Percentiles rank a stretch among this genome's conserved stretches.
Evolutionary conservation across 345 rosid species (phyloP).

Genomic region (Dipteronia sinensis): DNA sequence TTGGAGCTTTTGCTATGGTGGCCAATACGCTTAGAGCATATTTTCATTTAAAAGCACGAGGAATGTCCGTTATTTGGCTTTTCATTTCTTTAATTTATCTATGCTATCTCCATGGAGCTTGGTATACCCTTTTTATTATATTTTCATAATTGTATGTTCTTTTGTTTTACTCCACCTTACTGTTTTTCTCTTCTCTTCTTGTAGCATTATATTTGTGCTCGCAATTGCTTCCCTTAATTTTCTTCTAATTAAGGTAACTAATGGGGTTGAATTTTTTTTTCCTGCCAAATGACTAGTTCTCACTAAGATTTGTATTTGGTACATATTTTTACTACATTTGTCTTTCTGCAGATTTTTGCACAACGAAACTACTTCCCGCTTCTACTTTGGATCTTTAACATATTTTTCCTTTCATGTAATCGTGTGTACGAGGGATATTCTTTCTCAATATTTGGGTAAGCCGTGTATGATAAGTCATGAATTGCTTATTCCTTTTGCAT

Average conservation of each 20-base stretch:
- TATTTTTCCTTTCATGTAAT: slow-evolving; percentile 71
- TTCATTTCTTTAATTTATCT: slow-evolving; percentile 66
- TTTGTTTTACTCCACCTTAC: slow-evolving; percentile 12
- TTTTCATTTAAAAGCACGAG: slow-evolving; percentile 50
- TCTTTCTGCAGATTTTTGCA: slow-evolving; percentile 62
- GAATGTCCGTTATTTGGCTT: slow-evolving; percentile 81
- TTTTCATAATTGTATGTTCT: slow-evolving; percentile 11
- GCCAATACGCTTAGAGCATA: slow-evolving; percentile 45
- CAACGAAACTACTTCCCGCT: slow-evolving; percentile 52
- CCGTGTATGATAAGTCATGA: slow-evolving; percentile 3
- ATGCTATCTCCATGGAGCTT: slow-evolving; percentile 81
- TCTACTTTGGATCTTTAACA: slow-evolving; percentile 72
- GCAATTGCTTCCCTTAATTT: slow-evolving; percentile 66
- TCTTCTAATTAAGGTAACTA: slow-evolving; percentile 71
- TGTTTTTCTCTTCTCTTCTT: slow-evolving; percentile 9
- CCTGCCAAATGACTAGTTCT: not conserved
- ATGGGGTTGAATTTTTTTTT: not conserved
- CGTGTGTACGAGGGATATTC: slow-evolving; percentile 90
- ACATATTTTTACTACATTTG: slow-evolving; percentile 34
- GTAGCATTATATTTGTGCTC: slow-evolving; percentile 64
- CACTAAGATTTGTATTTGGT: slow-evolving; percentile 9
- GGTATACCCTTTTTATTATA: slow-evolving; percentile 41
- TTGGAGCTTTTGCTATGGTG: slow-evolving; percentile 51
- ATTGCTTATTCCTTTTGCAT: not conserved
- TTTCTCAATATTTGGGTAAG: slow-evolving; percentile 85